These are phyloP conservation scores for Thuja plicata DNA, from an alignment of 83 land plant species.

Conservation along the genomic window DNA sequence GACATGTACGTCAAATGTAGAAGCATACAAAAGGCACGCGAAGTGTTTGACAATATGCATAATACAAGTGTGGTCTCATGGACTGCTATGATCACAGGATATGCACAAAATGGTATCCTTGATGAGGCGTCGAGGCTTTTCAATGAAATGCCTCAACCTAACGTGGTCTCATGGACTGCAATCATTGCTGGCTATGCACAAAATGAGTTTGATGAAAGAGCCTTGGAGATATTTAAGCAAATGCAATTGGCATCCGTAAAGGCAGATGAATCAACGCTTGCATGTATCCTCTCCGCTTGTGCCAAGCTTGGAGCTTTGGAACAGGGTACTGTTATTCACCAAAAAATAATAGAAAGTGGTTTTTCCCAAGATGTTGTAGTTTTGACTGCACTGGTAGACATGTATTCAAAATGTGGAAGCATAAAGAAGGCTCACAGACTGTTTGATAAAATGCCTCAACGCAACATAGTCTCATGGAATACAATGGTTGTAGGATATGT, in stretches of 20 bases:
- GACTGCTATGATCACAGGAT: background rate
- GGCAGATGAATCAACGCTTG: background rate
- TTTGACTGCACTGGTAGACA: background rate
- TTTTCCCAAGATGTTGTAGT: background rate
- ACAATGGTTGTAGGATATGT: conserved; percentile 21
- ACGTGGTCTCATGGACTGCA: conserved; percentile 5
- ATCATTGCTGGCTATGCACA: conserved; percentile 1
- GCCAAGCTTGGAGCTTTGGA: conserved; percentile 1
- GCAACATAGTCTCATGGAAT: conserved; percentile 24
- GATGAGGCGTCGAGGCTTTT: background rate
- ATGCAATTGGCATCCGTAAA: background rate
- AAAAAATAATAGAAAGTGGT: background rate
- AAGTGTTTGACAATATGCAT: background rate
- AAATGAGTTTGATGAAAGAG: background rate
- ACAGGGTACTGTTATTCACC: background rate
- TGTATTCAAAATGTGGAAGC: conserved; percentile 5
- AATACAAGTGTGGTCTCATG: background rate
- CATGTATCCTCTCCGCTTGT: background rate
- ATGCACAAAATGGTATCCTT: background rate
- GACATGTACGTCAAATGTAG: conserved; percentile 3
- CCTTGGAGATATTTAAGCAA: background rate
- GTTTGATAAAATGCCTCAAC: background rate
- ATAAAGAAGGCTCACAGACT: background rate
- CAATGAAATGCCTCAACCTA: background rate
- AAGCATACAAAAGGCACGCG: conserved; percentile 9